Conservation (phyloP, 768 basidiomycete genomes). For the Coprinopsis cinerea region DNA sequence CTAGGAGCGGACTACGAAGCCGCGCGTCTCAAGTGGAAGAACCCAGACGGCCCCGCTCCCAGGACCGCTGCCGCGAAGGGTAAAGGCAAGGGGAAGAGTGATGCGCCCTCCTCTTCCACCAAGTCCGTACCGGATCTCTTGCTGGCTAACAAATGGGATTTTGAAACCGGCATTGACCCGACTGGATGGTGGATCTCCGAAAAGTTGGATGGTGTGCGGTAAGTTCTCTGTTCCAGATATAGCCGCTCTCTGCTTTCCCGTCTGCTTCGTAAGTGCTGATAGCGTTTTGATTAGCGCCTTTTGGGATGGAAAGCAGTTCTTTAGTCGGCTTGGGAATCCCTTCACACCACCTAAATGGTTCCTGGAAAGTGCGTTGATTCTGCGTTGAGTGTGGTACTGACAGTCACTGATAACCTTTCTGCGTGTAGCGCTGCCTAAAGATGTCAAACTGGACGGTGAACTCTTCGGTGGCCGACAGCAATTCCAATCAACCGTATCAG, state of each 20-base stretch:
- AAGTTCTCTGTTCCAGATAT: background rate
- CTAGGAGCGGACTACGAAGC: slow-evolving; percentile 33
- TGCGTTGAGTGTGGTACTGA: background rate
- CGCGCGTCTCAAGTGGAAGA: slow-evolving; percentile 29
- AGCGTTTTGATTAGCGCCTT: too few species aligned
- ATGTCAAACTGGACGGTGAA: slow-evolving; percentile 53
- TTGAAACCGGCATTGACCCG: slow-evolving; percentile 47
- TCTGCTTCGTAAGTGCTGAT: too few species aligned
- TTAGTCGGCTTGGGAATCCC: slow-evolving; percentile 52
- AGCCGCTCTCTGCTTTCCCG: background rate
- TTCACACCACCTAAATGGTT: slow-evolving; percentile 56
- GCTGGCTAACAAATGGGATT: slow-evolving; percentile 53
- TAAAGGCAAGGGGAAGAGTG: slow-evolving; percentile 21
- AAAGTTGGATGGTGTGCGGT: slow-evolving; percentile 59
- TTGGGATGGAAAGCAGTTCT: slow-evolving; percentile 46
- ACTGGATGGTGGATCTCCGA: slow-evolving; percentile 59
- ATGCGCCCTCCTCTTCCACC: background rate
- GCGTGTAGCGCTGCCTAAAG: slow-evolving; percentile 43
- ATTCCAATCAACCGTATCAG: slow-evolving; percentile 53
- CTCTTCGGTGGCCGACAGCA: slow-evolving; percentile 52
- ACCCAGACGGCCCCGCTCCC: slow-evolving; percentile 26
- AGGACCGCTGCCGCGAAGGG: slow-evolving; percentile 12
- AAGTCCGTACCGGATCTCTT: slow-evolving; percentile 41
- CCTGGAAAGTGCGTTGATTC: slow-evolving; percentile 39
- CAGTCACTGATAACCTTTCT: slow-evolving; percentile 1